phyloP scores from a whole-genome alignment of 2,329 filamentous ascomycete species.

The Onygenales sp. region DNA sequence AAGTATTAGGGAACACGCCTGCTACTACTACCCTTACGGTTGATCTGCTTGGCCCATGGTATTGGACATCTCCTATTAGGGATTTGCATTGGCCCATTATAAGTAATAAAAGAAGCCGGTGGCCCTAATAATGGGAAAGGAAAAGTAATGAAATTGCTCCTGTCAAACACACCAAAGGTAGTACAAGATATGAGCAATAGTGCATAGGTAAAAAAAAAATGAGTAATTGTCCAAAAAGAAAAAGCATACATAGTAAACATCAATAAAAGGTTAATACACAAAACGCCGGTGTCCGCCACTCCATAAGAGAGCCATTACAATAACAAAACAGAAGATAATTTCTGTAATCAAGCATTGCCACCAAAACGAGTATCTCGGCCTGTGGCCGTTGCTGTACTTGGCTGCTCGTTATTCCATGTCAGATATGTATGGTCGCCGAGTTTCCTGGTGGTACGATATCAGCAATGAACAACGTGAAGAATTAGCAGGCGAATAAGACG shows the following conservation, averaged over 20 bases:
- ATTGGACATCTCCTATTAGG: no score
- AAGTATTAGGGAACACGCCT: no score
- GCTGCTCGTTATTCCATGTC: constrained; percentile 77
- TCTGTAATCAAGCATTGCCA: constrained; percentile 9
- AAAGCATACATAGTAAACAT: neutral
- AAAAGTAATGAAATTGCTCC: no score
- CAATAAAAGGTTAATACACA: neutral
- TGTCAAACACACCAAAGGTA: no score
- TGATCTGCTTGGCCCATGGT: no score
- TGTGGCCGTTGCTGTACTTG: constrained; percentile 45
- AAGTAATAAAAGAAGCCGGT: no score
- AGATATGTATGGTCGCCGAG: constrained; percentile 95
- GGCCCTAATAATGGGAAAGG: no score
- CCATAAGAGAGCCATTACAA: neutral
- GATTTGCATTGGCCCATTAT: no score
- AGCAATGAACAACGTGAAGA: neutral
- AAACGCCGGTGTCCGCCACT: neutral
- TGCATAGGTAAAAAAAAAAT: no score
- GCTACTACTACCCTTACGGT: no score
- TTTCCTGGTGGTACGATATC: constrained; percentile 53
- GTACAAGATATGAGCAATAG: no score
- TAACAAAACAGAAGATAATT: neutral
- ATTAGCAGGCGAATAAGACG: constrained; percentile 18
- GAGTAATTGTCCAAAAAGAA: neutral
- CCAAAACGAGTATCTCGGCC: constrained; percentile 46